phyloP scores from a whole-genome alignment of 257 asterid genomes.

The Linderniella brevidens region DNA sequence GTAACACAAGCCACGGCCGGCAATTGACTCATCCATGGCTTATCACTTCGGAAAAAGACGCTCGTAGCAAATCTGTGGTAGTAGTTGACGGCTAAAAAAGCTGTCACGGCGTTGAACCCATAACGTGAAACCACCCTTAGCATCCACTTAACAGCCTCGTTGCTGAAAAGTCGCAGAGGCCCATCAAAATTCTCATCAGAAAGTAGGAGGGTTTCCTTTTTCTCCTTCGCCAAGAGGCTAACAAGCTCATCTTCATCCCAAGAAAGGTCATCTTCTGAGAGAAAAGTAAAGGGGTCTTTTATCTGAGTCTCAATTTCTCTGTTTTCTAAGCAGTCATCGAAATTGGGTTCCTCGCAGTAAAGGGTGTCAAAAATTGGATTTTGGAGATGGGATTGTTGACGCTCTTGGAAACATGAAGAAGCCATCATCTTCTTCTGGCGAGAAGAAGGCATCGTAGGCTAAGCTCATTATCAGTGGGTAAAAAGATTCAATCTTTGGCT shows the following conservation, averaged over 20 bases:
- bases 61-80: conserved; percentile 47
- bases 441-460: conserved; percentile 50
- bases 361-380: conserved; percentile 60
- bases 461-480: conserved; percentile 44
- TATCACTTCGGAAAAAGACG: conserved; percentile 44
- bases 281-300: conserved; percentile 19
- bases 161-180: conserved; percentile 27
- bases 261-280: conserved; percentile 42
- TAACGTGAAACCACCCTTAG: conserved; percentile 32
- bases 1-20: conserved; percentile 81
- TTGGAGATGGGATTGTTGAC: conserved; percentile 25
- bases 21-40: conserved; percentile 85
- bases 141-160: conserved; percentile 64
- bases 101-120: conserved; percentile 50
- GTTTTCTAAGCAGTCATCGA: conserved; percentile 32
- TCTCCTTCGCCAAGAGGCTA: conserved; percentile 42
- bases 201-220: conserved; percentile 16
- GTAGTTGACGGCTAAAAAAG: conserved; percentile 53
- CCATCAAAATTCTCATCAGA: conserved; percentile 29
- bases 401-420: conserved; percentile 23
- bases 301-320: conserved; percentile 15
- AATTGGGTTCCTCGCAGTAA: conserved; percentile 59
- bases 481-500: conserved; percentile 34
- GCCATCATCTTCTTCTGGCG: conserved; percentile 36
- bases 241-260: conserved; percentile 80